A percentile compares a stretch with the other conserved stretches of the same genome.
phyloP scores from a whole-genome alignment of 1,284 basidiomycete genomes.

The Irpex sp. region DNA sequence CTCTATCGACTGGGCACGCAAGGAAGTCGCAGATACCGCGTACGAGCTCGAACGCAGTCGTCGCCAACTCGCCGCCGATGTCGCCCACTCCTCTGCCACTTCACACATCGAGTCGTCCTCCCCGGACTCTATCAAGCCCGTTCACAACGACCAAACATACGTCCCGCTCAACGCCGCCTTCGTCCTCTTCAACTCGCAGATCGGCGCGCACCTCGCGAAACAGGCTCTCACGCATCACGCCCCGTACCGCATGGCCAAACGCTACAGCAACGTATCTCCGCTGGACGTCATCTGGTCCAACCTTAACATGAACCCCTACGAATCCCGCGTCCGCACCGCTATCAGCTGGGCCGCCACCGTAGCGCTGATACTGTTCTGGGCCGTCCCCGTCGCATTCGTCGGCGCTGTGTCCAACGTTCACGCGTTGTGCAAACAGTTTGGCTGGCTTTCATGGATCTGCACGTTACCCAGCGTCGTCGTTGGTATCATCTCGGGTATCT shows the following conservation, averaged over 20 bases:
- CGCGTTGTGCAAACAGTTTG: conserved; percentile 54
- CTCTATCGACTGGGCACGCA: conserved; percentile 84
- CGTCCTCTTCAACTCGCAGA: conserved; percentile 89
- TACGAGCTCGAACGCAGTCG: conserved; percentile 47
- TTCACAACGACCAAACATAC: conserved; percentile 38
- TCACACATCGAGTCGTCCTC: conserved; percentile 10
- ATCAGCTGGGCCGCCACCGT: conserved; percentile 59
- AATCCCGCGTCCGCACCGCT: conserved; percentile 58
- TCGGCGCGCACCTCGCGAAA: conserved; percentile 82
- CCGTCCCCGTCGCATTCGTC: conserved; percentile 80
- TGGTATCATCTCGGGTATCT: conserved; percentile 88
- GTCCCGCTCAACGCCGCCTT: conserved; percentile 83
- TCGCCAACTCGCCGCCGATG: conserved; percentile 24
- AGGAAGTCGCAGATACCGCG: conserved; percentile 56
- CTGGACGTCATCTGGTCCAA: conserved; percentile 91
- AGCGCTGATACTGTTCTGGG: conserved; percentile 67
- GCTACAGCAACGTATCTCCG: conserved; percentile 71
- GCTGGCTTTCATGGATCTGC: conserved; percentile 85
- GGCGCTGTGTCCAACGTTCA: conserved; percentile 82
- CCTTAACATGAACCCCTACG: conserved; percentile 85
- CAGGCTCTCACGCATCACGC: conserved; percentile 71
- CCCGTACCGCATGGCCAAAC: conserved; percentile 68
- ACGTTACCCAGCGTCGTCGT: conserved; percentile 53
- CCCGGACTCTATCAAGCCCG: conserved; percentile 18
- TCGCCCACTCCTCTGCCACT: conserved; percentile 16